Evolutionary conservation across 495 filamentous ascomycete genomes (phyloP).

Genomic region (Collariella sp.): DNA sequence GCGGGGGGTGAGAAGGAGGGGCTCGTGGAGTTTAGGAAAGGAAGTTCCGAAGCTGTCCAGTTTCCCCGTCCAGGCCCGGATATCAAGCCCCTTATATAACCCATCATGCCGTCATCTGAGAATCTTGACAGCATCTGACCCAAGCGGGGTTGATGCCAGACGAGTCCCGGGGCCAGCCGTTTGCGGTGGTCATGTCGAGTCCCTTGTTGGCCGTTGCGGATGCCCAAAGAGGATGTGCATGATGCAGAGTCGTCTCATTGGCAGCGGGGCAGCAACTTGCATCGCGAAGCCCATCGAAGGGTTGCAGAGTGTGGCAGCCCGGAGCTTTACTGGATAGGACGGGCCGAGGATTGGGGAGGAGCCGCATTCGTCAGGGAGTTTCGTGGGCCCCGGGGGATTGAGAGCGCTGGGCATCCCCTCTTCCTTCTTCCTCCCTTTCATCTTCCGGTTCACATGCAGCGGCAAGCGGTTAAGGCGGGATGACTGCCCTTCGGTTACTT

Average conservation of each 20-base stretch:
- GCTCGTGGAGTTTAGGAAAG: too few species aligned
- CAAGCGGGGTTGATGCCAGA: constrained; percentile 13
- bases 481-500: neutral
- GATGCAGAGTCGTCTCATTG: neutral
- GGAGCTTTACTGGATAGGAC: neutral
- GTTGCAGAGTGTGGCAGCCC: constrained; percentile 1
- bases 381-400: neutral
- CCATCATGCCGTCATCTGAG: neutral
- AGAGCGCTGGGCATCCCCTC: neutral
- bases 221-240: neutral
- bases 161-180: neutral
- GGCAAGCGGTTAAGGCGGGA: neutral
- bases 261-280: neutral
- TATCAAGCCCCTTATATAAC: neutral
- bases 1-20: too few species aligned
- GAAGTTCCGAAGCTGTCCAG: too few species aligned
- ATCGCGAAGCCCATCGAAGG: neutral
- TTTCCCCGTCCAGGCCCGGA: neutral
- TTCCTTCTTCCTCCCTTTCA: neutral
- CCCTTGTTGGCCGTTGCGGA: neutral
- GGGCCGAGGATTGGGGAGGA: neutral
- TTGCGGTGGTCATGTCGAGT: neutral
- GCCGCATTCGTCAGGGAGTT: constrained; percentile 6
- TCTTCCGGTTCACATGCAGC: neutral
- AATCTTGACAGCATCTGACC: neutral